Evolutionary conservation across 208 protist species (phyloP).

Genomic region (Leishmania arabica): DNA sequence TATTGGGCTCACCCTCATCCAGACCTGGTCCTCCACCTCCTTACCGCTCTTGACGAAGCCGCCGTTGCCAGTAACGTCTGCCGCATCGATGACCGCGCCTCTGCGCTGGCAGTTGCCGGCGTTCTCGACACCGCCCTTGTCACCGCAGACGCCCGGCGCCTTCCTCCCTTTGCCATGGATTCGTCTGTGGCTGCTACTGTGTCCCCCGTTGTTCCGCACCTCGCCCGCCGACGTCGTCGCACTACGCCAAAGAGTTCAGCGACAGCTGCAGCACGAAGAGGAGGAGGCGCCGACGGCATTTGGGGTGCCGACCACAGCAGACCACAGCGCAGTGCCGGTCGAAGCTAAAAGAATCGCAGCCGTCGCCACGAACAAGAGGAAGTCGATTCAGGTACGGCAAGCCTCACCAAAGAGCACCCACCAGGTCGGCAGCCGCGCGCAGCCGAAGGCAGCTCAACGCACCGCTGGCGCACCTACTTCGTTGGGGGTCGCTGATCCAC

Average conservation of each 20-base stretch:
- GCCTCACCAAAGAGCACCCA: background rate
- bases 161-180: slow-evolving; percentile 48
- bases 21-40: background rate
- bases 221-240: slow-evolving; percentile 35
- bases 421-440: background rate
- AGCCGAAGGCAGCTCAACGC: background rate
- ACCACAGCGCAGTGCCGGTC: no score
- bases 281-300: background rate
- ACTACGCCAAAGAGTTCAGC: slow-evolving; percentile 20
- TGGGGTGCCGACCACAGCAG: background rate
- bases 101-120: slow-evolving; percentile 23
- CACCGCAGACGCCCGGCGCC: slow-evolving; percentile 10
- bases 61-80: background rate
- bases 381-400: background rate
- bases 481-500: background rate
- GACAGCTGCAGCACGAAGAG: slow-evolving; percentile 6
- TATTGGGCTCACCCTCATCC: slow-evolving; percentile 28
- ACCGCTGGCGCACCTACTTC: background rate
- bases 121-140: background rate
- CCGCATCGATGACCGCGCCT: background rate
- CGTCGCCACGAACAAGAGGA: background rate
- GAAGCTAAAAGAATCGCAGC: background rate
- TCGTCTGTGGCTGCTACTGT: slow-evolving; percentile 60
- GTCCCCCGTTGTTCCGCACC: slow-evolving; percentile 49
- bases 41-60: background rate